Evolutionary conservation across 192 early-diverging fungal species (phyloP).

Genomic region (Umbelopsis sp.): DNA sequence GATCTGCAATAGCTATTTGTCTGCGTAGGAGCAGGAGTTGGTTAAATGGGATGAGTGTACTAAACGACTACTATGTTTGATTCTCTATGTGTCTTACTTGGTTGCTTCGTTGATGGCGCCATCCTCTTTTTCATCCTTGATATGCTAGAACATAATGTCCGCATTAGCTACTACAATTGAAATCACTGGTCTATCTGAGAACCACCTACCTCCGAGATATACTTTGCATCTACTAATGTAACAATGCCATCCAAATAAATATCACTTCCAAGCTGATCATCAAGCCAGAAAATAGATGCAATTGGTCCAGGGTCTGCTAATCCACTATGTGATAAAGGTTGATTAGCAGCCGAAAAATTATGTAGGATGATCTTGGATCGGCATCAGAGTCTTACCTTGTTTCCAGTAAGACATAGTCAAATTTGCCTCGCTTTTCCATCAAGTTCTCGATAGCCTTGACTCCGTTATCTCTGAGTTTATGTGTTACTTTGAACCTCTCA

Average conservation of each 20-base stretch:
- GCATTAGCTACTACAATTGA: neutral
- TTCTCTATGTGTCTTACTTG: constrained; percentile 44
- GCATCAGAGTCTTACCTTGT: constrained; percentile 59
- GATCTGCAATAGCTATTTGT: constrained; percentile 73
- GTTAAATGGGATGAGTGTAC: neutral
- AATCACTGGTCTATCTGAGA: neutral
- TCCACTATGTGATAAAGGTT: constrained; percentile 22
- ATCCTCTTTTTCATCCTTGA: constrained; percentile 53
- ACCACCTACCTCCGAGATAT: constrained; percentile 29
- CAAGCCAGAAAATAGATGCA: constrained; percentile 96
- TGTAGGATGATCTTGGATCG: constrained; percentile 51
- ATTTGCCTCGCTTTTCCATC: constrained; percentile 88
- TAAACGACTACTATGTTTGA: too few species aligned
- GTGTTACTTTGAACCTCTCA: neutral
- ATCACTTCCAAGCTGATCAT: constrained; percentile 88
- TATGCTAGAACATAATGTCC: constrained; percentile 33
- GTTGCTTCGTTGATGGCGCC: constrained; percentile 61
- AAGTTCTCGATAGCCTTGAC: constrained; percentile 92
- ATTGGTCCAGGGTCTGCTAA: constrained; percentile 79
- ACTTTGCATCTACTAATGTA: constrained; percentile 39
- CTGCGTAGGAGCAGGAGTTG: constrained; percentile 20
- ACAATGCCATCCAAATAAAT: constrained; percentile 89
- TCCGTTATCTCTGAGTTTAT: constrained; percentile 73
- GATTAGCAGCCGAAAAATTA: neutral
- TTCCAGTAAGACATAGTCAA: constrained; percentile 96